phyloP scores from a whole-genome alignment of 805 yeast species.

The Candida silvatica region DNA sequence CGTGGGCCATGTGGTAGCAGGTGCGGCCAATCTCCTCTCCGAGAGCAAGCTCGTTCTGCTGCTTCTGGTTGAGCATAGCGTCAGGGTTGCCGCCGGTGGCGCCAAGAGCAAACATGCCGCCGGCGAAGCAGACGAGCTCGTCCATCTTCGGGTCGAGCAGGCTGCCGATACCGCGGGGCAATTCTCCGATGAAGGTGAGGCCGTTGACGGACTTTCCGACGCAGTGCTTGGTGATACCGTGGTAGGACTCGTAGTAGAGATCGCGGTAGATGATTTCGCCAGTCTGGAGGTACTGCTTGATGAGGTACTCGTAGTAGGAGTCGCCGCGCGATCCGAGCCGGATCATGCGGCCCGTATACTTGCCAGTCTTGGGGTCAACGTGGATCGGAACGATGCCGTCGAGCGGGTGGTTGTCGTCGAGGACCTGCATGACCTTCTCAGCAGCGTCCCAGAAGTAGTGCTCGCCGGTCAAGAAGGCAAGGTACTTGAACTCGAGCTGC shows the following conservation, averaged over 20 bases:
- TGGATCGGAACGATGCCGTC: slow-evolving; percentile 82
- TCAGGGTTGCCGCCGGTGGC: slow-evolving; percentile 70
- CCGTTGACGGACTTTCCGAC: slow-evolving; percentile 45
- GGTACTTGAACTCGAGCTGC: slow-evolving; percentile 80
- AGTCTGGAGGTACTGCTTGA: slow-evolving; percentile 82
- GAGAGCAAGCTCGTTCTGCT: slow-evolving; percentile 55
- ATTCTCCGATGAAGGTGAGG: slow-evolving; percentile 69
- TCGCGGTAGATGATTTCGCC: slow-evolving; percentile 57
- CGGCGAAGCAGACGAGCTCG: slow-evolving; percentile 85
- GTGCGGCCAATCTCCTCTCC: slow-evolving; percentile 72
- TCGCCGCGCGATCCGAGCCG: slow-evolving; percentile 90
- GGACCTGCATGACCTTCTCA: slow-evolving; percentile 61
- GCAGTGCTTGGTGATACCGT: slow-evolving; percentile 67
- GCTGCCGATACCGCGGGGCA: slow-evolving; percentile 58
- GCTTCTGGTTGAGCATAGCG: slow-evolving; percentile 48
- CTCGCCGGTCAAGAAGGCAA: slow-evolving; percentile 76
- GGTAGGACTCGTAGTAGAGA: slow-evolving; percentile 70
- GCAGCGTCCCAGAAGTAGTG: slow-evolving; percentile 66
- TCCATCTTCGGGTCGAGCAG: slow-evolving; percentile 72
- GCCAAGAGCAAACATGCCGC: slow-evolving; percentile 82
- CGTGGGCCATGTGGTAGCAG: slow-evolving; percentile 79
- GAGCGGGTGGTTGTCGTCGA: slow-evolving; percentile 54
- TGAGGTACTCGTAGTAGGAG: slow-evolving; percentile 82
- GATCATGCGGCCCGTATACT: slow-evolving; percentile 53
- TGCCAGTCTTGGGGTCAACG: slow-evolving; percentile 67